These are phyloP conservation scores for Solanum sitiens DNA, from an alignment of 257 asterid species.

Conservation along the genomic window DNA sequence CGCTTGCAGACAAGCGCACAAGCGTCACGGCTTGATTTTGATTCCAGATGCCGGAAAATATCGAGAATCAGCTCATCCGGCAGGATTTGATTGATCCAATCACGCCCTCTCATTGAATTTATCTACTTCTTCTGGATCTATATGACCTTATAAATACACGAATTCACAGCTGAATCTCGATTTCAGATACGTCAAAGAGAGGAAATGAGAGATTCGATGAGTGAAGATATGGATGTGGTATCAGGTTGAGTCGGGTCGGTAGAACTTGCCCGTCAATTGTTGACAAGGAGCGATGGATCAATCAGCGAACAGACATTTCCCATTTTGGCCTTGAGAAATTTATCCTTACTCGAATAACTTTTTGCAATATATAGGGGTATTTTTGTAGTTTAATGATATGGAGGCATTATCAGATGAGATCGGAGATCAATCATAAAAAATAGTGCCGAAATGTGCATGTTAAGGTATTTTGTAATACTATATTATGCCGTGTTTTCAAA, in stretches of 20 bases:
- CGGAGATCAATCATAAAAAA: neutral
- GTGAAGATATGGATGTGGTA: neutral
- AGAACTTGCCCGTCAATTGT: neutral
- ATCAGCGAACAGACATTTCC: neutral
- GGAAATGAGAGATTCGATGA: neutral
- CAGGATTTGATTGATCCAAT: constrained; percentile 41
- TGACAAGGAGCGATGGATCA: neutral
- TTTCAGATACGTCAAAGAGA: neutral
- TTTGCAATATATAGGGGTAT: neutral
- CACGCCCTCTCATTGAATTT: constrained; percentile 39
- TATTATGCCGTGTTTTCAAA: no score
- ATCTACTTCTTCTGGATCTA: neutral
- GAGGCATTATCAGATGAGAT: neutral
- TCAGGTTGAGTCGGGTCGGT: constrained; percentile 1
- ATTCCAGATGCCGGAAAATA: constrained; percentile 40
- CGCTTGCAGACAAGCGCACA: constrained; percentile 74
- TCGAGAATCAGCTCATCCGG: constrained; percentile 70
- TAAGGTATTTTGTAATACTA: neutral
- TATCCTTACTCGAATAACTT: neutral
- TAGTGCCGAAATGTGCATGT: neutral
- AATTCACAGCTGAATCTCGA: neutral
- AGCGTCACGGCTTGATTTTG: constrained; percentile 60
- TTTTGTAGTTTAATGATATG: neutral
- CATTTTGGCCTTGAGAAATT: neutral
- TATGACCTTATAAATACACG: neutral